Conservation (phyloP, 805 yeast species). For the Candida coquimbonensis region DNA sequence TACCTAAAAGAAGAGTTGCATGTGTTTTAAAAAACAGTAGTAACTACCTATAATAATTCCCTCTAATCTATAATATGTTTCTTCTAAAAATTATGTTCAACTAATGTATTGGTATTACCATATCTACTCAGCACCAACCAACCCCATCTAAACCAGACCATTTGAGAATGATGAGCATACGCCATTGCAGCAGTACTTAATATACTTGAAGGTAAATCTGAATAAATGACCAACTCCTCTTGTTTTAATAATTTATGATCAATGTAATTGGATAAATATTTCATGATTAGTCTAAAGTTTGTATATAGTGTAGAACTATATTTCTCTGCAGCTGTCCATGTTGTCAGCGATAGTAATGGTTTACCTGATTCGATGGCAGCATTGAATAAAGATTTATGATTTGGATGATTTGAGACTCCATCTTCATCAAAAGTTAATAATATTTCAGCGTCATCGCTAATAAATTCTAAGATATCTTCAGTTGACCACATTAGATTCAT, state of each 20-base stretch:
- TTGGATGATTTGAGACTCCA: constrained; percentile 87
- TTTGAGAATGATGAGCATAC: constrained; percentile 77
- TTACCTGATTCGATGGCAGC: constrained; percentile 28
- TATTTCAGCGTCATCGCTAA: constrained; percentile 30
- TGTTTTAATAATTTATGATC: background rate
- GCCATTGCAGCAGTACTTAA: constrained; percentile 64
- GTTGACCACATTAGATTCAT: constrained; percentile 62
- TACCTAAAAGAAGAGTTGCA: too few relatives aligned
- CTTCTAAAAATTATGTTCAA: background rate
- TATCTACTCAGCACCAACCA: constrained; percentile 79
- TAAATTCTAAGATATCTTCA: constrained; percentile 30
- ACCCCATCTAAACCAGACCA: constrained; percentile 91
- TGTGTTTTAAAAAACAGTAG: too few relatives aligned
- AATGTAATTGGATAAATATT: background rate
- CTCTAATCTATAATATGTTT: background rate
- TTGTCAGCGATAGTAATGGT: constrained; percentile 23
- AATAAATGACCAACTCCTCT: constrained; percentile 19
- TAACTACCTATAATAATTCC: too few relatives aligned
- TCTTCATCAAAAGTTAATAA: constrained; percentile 71
- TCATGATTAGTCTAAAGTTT: constrained; percentile 3
- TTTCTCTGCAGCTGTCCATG: constrained; percentile 34
- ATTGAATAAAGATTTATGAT: constrained; percentile 60
- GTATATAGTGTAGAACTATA: constrained; percentile 36
- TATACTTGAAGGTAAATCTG: constrained; percentile 23
- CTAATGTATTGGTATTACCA: constrained; percentile 65